Conservation (phyloP, 2,329 filamentous ascomycete genomes). For the Colletotrichum gigasporum region DNA sequence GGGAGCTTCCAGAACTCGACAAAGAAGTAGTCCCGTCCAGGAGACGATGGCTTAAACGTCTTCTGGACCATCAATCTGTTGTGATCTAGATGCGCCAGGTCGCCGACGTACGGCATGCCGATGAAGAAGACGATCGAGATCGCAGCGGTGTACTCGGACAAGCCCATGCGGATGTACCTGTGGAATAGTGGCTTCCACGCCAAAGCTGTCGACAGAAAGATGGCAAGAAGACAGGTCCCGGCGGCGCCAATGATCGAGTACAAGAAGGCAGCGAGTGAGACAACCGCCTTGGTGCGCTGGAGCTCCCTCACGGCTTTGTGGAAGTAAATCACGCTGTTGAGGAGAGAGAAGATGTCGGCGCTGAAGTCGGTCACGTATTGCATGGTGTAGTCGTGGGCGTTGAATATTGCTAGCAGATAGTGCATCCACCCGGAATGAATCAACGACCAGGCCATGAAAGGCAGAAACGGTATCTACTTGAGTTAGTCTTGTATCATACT, state of each 20-base stretch:
- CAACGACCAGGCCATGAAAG: conserved; percentile 74
- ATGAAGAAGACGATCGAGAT: conserved; percentile 75
- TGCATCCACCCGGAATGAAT: conserved; percentile 75
- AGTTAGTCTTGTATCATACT: not conserved
- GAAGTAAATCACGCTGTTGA: conserved; percentile 76
- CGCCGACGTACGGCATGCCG: conserved; percentile 68
- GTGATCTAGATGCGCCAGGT: conserved; percentile 67
- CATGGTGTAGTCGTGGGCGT: conserved; percentile 77
- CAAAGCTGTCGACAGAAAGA: conserved; percentile 69
- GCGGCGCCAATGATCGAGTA: conserved; percentile 72
- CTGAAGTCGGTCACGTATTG: conserved; percentile 74
- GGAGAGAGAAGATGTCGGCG: conserved; percentile 72
- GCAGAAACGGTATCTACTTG: conserved; percentile 65
- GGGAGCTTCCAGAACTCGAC: conserved; percentile 72
- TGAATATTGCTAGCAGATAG: conserved; percentile 70
- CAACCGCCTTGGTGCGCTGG: conserved; percentile 63
- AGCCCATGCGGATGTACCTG: conserved; percentile 66
- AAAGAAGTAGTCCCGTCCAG: conserved; percentile 64
- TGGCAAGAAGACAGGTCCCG: conserved; percentile 70
- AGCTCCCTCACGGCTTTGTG: conserved; percentile 74
- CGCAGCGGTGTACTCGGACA: conserved; percentile 72
- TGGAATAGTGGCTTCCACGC: conserved; percentile 71
- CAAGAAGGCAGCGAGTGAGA: conserved; percentile 70
- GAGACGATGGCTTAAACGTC: conserved; percentile 65
- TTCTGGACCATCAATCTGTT: conserved; percentile 65